Evolutionary conservation across 208 protist genomes (phyloP), one percentile per base, ranked within the genome.

Genomic region (Crithidia acanthocephali): DNA sequence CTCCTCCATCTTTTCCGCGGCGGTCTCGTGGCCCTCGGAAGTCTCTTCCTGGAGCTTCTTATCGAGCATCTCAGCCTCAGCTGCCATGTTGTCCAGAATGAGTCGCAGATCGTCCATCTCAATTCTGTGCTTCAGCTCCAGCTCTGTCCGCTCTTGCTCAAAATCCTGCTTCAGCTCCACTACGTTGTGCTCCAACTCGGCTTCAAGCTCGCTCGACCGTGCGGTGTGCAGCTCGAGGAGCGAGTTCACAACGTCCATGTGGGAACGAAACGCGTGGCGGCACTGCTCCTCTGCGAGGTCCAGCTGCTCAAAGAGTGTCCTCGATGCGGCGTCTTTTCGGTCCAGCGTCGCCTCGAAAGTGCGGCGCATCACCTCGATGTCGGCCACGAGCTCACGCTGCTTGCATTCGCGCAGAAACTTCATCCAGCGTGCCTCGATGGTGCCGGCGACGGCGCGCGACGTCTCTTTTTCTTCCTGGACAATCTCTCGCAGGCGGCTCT

Each of bases 231-330:
- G 83, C 23, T 95, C 81, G 22, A 97, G 93, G 15, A 99, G 82
- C 8, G 86, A 82, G 44, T 97, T 94, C 1, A 98, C 90, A 9
- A 95, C 85, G 35, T 91, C 81, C 70, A 98, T 86, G 69, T 99
- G 96, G 15, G 94, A 87, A 2, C 93, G 86, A 55, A 98, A 93
- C 0, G 93, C 90, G 55, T 92, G 86, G 6, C 84, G 74, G 58
- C 97, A 97, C 88, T 99, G 98, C 60, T 98, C 93, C 85, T 98
- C 97, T 0, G 81, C 86, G 48, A 98, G 95, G 11, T 93, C 87
- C 13, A 98, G 70, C 53, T 98, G 93, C 2, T 72, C 47, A 32
- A 94, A 89, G 13, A 98, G 88, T 71, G 94, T 88, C 50, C 92
- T 70, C 58, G 98, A 93, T 10, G 95, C 83, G 10, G 95, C 90